Conservation (phyloP, 108 stramenopile genomes). For the Aurantiochytrium sp. region DNA sequence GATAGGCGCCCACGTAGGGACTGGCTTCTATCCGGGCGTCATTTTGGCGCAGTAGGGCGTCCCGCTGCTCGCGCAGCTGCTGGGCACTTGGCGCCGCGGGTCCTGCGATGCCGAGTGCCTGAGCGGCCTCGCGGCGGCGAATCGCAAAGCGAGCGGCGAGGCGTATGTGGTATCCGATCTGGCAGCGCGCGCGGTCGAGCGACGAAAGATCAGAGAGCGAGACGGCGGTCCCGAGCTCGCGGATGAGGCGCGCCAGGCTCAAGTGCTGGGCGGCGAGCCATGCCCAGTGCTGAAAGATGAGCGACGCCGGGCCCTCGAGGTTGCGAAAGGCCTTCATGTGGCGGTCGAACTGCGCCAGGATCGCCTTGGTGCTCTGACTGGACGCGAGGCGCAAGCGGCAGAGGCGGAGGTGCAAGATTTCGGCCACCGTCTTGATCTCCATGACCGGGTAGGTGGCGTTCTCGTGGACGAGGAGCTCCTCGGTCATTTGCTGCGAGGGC, state of each 20-base stretch:
- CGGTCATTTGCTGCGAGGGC: not conserved
- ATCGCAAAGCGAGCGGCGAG: not conserved
- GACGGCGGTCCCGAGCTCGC: not conserved
- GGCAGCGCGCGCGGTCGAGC: not conserved
- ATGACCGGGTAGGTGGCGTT: not conserved
- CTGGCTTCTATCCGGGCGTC: not conserved
- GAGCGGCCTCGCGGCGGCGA: constrained; percentile 1
- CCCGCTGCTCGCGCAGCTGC: not conserved
- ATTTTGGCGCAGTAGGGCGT: not conserved
- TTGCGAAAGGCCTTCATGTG: not conserved
- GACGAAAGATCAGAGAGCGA: not conserved
- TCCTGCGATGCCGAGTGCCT: not conserved
- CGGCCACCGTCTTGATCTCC: not conserved
- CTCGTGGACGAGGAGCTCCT: not conserved
- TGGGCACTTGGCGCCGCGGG: not conserved
- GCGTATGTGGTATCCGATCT: not conserved
- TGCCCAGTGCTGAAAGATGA: constrained; percentile 22
- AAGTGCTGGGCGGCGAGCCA: not conserved
- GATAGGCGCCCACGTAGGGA: not conserved
- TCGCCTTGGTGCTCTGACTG: not conserved
- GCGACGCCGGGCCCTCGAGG: not conserved
- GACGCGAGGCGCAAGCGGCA: not conserved
- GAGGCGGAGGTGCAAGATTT: not conserved
- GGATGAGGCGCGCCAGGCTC: not conserved
- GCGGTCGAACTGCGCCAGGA: not conserved